Conservation (phyloP, 2,329 filamentous ascomycete genomes). For the Aspergillus sergii region DNA sequence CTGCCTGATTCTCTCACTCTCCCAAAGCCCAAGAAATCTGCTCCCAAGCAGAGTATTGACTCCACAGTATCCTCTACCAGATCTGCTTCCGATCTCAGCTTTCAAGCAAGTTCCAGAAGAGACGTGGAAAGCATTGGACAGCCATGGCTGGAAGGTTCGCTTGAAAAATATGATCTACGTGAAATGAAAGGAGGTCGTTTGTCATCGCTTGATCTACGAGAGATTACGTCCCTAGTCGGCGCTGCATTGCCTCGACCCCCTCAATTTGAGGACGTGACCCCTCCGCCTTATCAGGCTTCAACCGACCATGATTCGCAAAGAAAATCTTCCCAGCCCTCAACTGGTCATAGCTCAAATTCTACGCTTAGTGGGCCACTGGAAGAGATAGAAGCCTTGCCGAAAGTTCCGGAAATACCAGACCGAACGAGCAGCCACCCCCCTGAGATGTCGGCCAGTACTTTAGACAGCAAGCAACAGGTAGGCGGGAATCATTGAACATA, state of each 20-base stretch:
- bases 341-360: background rate
- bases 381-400: background rate
- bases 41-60: conserved; percentile 27
- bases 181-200: conserved; percentile 24
- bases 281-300: conserved; percentile 23
- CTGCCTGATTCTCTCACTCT: conserved; percentile 18
- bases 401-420: background rate
- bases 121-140: conserved; percentile 43
- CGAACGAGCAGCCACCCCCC: background rate
- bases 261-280: conserved; percentile 24
- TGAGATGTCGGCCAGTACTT: background rate
- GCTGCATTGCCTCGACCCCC: conserved; percentile 31
- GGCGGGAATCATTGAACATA: background rate
- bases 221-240: conserved; percentile 38
- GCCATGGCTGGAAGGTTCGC: conserved; percentile 38
- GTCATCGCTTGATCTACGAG: conserved; percentile 34
- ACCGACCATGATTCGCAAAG: background rate
- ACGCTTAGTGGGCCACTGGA: background rate
- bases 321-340: background rate
- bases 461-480: conserved; percentile 10
- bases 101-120: conserved; percentile 32
- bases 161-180: conserved; percentile 18
- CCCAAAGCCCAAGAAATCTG: conserved; percentile 17
- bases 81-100: conserved; percentile 21
- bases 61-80: conserved; percentile 19